Evolutionary conservation across 2,329 filamentous ascomycete species (phyloP).

Genomic region (Ascochyta koolunga): DNA sequence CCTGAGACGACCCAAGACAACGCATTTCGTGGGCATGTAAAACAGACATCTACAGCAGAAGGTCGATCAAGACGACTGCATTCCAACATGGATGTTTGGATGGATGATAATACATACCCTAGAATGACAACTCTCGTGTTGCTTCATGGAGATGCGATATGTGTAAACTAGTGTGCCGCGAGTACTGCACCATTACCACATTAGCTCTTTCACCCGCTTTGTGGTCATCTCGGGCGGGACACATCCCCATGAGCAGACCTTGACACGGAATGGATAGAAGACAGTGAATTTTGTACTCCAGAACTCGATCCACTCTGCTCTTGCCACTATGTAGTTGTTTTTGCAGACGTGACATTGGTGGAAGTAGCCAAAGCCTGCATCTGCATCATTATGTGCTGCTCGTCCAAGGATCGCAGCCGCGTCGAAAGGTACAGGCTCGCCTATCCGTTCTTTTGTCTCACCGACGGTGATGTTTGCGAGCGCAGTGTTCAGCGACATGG

Average conservation of each 20-base stretch:
- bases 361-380: constrained; percentile 24
- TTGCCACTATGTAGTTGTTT: constrained; percentile 33
- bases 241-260: constrained; percentile 43
- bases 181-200: not conserved
- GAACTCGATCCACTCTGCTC: constrained; percentile 43
- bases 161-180: not conserved
- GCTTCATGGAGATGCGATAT: constrained; percentile 1
- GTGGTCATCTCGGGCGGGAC: constrained; percentile 28
- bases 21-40: not conserved
- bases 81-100: not conserved
- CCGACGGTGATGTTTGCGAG: constrained; percentile 15
- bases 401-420: constrained; percentile 21
- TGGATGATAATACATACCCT: not conserved
- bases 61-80: not conserved
- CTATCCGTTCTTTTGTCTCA: constrained; percentile 11
- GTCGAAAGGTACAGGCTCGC: constrained; percentile 12
- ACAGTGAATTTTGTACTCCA: constrained; percentile 21
- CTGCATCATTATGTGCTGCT: constrained; percentile 22
- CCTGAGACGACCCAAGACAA: not conserved
- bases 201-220: constrained; percentile 18
- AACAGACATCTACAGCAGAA: not conserved
- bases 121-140: not conserved
- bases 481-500: constrained; percentile 20
- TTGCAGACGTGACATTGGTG: constrained; percentile 36
- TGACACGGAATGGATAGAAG: constrained; percentile 30